Percentiles rank a stretch among this genome's conserved stretches.
phyloP scores from a whole-genome alignment of 305 asterid species.

The Andrographis paniculata region DNA sequence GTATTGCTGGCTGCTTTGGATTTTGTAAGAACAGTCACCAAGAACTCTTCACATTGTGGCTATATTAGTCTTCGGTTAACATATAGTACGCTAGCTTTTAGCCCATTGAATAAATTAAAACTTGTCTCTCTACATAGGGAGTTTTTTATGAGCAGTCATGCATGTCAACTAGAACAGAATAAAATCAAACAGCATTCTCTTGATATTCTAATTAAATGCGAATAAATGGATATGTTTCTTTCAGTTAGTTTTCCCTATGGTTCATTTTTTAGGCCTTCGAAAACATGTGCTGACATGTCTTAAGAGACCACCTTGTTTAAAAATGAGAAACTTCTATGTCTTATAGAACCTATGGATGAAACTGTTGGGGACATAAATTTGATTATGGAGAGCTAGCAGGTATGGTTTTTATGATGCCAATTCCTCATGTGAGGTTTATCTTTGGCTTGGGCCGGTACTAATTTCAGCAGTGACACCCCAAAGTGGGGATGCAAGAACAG shows the following conservation, averaged over 20 bases:
- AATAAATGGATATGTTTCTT: conserved; percentile 6
- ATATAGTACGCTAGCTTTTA: conserved; percentile 15
- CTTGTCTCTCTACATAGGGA: conserved; percentile 1
- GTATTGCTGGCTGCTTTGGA: conserved; percentile 16
- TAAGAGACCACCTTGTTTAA: conserved; percentile 12
- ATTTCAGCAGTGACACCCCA: conserved; percentile 21
- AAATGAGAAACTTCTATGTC: conserved; percentile 1
- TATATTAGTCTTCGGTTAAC: conserved; percentile 6
- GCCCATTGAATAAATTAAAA: conserved; percentile 7
- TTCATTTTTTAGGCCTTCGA: background rate
- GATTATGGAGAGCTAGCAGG: conserved; percentile 20
- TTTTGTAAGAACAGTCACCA: conserved; percentile 11
- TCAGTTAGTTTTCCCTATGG: conserved; percentile 1
- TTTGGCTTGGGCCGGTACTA: conserved; percentile 17
- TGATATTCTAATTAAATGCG: conserved; percentile 13
- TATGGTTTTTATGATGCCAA: conserved; percentile 17
- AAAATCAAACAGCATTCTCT: conserved; percentile 4
- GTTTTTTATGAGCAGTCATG: conserved; percentile 4
- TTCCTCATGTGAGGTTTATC: conserved; percentile 28
- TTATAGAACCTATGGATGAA: background rate
- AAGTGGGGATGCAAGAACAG: conserved; percentile 29
- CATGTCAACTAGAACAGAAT: conserved; percentile 8
- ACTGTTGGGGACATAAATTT: conserved; percentile 20
- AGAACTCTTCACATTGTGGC: conserved; percentile 11
- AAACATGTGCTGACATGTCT: background rate